A percentile compares a stretch with the other conserved stretches of the same genome.
Evolutionary conservation across 1,139 yeast genomes (phyloP).

Genomic region (Arxiozyma slooffiae): DNA sequence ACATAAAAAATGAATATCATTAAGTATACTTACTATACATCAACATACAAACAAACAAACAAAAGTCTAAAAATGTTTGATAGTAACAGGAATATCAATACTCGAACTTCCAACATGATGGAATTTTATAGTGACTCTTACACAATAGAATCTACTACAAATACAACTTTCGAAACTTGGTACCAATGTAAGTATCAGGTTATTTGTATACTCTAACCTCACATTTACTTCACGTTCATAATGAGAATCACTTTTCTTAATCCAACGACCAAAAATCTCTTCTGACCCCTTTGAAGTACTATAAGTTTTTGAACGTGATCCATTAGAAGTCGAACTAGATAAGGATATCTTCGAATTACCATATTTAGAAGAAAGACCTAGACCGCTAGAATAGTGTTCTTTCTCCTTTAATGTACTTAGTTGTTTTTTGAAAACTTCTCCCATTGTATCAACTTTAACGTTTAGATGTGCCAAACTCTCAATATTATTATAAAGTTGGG

Average conservation of each 20-base stretch:
- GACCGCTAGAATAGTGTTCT: background rate
- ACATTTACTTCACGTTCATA: conserved; percentile 24
- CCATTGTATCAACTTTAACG: conserved; percentile 13
- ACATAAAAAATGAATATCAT: background rate
- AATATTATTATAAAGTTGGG: conserved; percentile 19
- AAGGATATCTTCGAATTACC: background rate
- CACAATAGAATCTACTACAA: conserved; percentile 43
- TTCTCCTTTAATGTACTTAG: conserved; percentile 3
- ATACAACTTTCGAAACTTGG: conserved; percentile 52
- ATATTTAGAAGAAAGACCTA: background rate
- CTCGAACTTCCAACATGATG: conserved; percentile 27
- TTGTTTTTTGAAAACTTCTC: conserved; percentile 24
- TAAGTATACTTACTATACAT: no score
- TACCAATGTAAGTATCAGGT: conserved; percentile 36
- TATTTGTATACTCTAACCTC: conserved; percentile 26
- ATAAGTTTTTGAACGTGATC: background rate
- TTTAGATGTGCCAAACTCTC: conserved; percentile 22
- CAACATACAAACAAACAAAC: background rate
- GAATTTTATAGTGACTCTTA: conserved; percentile 30
- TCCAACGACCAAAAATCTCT: conserved; percentile 26
- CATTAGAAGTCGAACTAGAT: background rate
- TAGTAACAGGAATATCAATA: conserved; percentile 32
- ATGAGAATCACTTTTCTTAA: conserved; percentile 14
- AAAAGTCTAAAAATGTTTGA: conserved; percentile 21
- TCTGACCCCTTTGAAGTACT: conserved; percentile 13